Conservation (phyloP, 257 asterid species). For the Solanum clarkiae region DNA sequence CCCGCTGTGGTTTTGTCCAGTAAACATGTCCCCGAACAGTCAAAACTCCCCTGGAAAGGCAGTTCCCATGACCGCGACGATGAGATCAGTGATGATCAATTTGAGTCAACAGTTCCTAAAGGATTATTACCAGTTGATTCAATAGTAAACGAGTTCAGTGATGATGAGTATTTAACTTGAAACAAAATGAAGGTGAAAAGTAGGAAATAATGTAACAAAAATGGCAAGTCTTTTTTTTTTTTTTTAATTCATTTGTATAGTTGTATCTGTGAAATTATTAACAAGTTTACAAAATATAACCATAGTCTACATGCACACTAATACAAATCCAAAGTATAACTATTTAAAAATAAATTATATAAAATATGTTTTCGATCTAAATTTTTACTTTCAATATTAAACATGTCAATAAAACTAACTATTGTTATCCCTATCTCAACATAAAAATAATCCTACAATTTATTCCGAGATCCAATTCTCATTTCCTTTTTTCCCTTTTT, state of each 20-base stretch:
- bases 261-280: neutral
- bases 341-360: too few species aligned
- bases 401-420: accelerated
- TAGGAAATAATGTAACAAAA: neutral
- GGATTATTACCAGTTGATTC: constrained; percentile 79
- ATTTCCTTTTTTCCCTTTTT: too few species aligned
- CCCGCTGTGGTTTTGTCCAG: constrained; percentile 44
- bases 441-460: neutral
- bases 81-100: constrained; percentile 13
- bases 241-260: neutral
- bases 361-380: neutral
- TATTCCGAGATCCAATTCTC: neutral
- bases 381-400: neutral
- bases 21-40: neutral
- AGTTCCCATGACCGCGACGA: constrained; percentile 8
- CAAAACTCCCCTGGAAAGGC: neutral
- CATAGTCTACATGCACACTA: too few species aligned
- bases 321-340: too few species aligned
- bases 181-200: neutral
- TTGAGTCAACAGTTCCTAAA: constrained; percentile 35
- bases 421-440: neutral
- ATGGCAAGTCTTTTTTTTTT: neutral
- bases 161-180: constrained; percentile 18
- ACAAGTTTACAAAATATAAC: too few species aligned
- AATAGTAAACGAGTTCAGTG: constrained; percentile 30